Evolutionary conservation across 805 yeast genomes (phyloP), one percentile per base, ranked within the genome.

Genomic region (Jamesozyma gamospora): DNA sequence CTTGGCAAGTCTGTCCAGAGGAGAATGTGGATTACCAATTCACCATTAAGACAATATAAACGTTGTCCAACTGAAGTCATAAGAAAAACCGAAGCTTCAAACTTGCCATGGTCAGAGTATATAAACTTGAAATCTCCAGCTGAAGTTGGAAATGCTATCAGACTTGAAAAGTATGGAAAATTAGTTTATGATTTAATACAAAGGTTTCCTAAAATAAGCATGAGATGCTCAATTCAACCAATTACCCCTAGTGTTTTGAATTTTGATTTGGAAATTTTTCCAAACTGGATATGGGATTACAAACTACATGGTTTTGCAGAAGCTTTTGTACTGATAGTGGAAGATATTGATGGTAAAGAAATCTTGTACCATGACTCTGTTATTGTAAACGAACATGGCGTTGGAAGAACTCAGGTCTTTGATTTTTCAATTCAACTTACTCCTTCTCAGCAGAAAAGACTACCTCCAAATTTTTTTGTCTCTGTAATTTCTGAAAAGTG

Each of bases 11-110:
- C 83, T 76, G 81, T 87, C 17, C 95, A 83, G 39, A 71, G 66
- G 41, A 64, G 95, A 37, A 69, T 84, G 64, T 94, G 99, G 99
- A 55, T 75, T 11, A 75, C 90, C 0, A 79, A 75, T 45, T 76
- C 95, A 0, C 96, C 97, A 0, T 72, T 92, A 40, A 68, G 96
- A 42, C 97, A 92, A 54, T 86, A 84, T 54, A 69, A 74, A 0
- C 55, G 61, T n/a, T 83, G 81, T 27, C 92, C 95, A 0, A 41
- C 47, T 0, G 92, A 81, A 41, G 70, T 88, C 4, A 71, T 92
- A 7, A 70, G 70, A 41, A 78, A 79, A 33, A 75, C 86, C 0
- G 98, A 92, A 58, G 72, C 78, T 16, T 81, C 95, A 0, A 78
- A 77, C 47, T 63, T 86, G 44, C 95, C 96, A 0, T 92, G 94